phyloP scores from a whole-genome alignment of 768 basidiomycete species.

The Austroboletus festivus region DNA sequence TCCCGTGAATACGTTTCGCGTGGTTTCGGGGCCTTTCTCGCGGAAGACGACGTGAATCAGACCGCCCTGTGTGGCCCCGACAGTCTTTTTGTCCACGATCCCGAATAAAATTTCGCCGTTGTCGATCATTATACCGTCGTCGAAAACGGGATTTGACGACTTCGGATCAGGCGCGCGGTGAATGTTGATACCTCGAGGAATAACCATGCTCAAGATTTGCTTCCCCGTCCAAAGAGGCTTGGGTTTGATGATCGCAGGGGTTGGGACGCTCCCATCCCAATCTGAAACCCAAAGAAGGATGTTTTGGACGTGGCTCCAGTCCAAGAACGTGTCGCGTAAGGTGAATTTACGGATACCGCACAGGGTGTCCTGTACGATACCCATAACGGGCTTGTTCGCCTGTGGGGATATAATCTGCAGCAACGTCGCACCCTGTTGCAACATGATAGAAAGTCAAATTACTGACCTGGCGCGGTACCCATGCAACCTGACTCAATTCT shows the following conservation, averaged over 20 bases:
- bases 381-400: slow-evolving; percentile 99
- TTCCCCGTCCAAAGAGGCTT: slow-evolving; percentile 98
- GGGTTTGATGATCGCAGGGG: slow-evolving; percentile 92
- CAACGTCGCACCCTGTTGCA: not conserved
- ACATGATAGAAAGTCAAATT: not conserved
- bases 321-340: slow-evolving; percentile 89
- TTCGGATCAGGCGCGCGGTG: slow-evolving; percentile 76
- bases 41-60: slow-evolving; percentile 96
- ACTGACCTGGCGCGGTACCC: slow-evolving; percentile 92
- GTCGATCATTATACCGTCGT: slow-evolving; percentile 94
- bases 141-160: slow-evolving; percentile 76
- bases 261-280: slow-evolving; percentile 93
- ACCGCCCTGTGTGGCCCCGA: slow-evolving; percentile 92
- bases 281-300: slow-evolving; percentile 97
- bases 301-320: slow-evolving; percentile 95
- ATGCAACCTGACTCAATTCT: slow-evolving; percentile 96
- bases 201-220: slow-evolving; percentile 87
- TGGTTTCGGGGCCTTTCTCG: slow-evolving; percentile 93
- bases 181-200: slow-evolving; percentile 95
- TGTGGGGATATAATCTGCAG: slow-evolving; percentile 95
- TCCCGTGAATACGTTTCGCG: slow-evolving; percentile 86
- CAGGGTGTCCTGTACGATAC: slow-evolving; percentile 97
- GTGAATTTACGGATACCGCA: slow-evolving; percentile 98
- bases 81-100: slow-evolving; percentile 98
- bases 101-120: slow-evolving; percentile 96